These are phyloP conservation scores for Taiozyma sp. DNA, from an alignment of 1,139 yeast genomes.

Conservation along the genomic window DNA sequence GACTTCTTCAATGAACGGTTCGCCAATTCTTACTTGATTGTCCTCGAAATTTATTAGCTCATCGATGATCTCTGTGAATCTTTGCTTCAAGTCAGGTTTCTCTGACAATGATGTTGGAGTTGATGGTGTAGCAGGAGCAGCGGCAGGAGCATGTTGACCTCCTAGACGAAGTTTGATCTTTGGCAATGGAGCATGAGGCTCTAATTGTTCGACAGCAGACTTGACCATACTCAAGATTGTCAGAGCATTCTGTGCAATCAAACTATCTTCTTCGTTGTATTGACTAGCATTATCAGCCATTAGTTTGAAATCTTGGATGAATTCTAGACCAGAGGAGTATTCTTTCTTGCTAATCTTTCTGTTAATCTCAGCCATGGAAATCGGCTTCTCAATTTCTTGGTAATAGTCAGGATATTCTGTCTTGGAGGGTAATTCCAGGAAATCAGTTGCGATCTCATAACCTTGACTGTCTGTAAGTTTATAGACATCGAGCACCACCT, in stretches of 20 bases:
- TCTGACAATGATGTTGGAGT: slow-evolving; percentile 5
- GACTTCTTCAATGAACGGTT: slow-evolving; percentile 52
- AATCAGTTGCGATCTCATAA: slow-evolving; percentile 44
- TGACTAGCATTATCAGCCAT: slow-evolving; percentile 55
- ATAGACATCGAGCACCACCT: slow-evolving; percentile 5
- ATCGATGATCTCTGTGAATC: slow-evolving; percentile 14
- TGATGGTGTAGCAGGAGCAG: slow-evolving; percentile 1
- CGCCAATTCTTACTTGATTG: slow-evolving; percentile 27
- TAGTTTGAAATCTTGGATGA: slow-evolving; percentile 50
- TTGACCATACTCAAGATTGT: slow-evolving; percentile 37
- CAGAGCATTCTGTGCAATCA: slow-evolving; percentile 55
- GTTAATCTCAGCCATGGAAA: slow-evolving; percentile 62
- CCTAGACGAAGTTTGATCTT: slow-evolving; percentile 10
- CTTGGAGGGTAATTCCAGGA: slow-evolving; percentile 66
- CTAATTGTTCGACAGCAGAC: slow-evolving; percentile 5
- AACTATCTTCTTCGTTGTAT: slow-evolving; percentile 58
- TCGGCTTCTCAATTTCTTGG: slow-evolving; percentile 57
- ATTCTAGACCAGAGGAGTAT: slow-evolving; percentile 36
- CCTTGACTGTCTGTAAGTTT: slow-evolving; percentile 14
- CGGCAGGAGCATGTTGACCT: slow-evolving; percentile 1
- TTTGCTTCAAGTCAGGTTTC: slow-evolving; percentile 11
- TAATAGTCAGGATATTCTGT: slow-evolving; percentile 82
- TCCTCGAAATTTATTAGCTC: slow-evolving; percentile 18
- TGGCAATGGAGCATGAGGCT: slow-evolving; percentile 4
- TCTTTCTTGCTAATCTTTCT: slow-evolving; percentile 31